These are phyloP conservation scores for Pontederia crassipes DNA, from an alignment of 176 grass and related monocot species.

Conservation along the genomic window DNA sequence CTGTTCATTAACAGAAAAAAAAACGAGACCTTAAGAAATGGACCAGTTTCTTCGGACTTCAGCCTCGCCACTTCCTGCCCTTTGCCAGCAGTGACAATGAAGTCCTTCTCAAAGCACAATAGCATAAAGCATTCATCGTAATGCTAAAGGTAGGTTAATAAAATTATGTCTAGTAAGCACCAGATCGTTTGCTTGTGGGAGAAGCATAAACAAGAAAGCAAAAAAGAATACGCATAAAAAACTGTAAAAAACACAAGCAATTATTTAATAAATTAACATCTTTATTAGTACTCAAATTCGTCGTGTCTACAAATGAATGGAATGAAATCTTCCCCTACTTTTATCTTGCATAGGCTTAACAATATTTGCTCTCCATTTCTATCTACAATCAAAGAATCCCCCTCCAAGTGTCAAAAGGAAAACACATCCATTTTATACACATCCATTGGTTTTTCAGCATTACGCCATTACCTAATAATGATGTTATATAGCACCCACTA, in stretches of 20 bases:
- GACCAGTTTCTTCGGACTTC: no score
- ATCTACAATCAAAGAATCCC: constrained; percentile 2
- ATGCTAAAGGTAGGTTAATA: neutral
- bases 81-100: neutral
- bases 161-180: no score
- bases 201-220: neutral
- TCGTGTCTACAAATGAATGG: neutral
- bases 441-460: no score
- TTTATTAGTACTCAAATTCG: neutral
- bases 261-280: neutral
- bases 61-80: no score
- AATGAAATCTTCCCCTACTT: neutral
- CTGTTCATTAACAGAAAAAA: no score
- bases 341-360: no score
- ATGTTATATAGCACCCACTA: no score
- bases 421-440: no score
- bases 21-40: no score
- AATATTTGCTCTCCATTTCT: neutral
- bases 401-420: neutral
- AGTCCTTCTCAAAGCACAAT: neutral
- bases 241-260: neutral
- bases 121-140: neutral
- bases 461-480: no score
- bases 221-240: no score
- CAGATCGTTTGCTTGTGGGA: no score